Conservation (phyloP, 768 basidiomycete species). For the Suillus tomentosus region DNA sequence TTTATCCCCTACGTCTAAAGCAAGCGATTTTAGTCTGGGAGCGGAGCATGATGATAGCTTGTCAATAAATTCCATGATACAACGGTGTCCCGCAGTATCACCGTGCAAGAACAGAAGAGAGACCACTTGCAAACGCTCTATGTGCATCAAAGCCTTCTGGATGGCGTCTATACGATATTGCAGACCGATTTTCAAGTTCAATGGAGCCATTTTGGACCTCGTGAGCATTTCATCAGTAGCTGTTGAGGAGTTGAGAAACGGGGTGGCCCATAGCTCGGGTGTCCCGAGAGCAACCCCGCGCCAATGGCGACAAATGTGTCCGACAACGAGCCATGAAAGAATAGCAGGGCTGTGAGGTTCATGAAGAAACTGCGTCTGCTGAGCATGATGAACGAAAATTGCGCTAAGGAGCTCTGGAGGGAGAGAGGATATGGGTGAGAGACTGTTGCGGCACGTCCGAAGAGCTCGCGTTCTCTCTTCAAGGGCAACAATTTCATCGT, state of each 20-base stretch:
- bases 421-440: conserved; percentile 12
- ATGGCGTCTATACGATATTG: conserved; percentile 33
- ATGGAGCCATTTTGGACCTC: conserved; percentile 44
- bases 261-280: conserved; percentile 41
- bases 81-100: conserved; percentile 21
- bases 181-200: conserved; percentile 26
- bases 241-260: conserved; percentile 34
- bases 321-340: conserved; percentile 12
- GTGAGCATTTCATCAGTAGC: conserved; percentile 47
- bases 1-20: conserved; percentile 22
- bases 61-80: conserved; percentile 30
- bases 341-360: too few species aligned
- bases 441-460: conserved; percentile 9
- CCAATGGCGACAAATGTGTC: conserved; percentile 32
- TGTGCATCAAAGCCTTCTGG: conserved; percentile 34
- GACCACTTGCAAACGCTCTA: conserved; percentile 37
- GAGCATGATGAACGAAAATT: conserved; percentile 10
- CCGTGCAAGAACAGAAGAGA: conserved; percentile 26
- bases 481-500: conserved; percentile 8
- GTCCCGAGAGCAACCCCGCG: conserved; percentile 40
- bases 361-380: neutral
- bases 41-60: conserved; percentile 24
- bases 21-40: conserved; percentile 37
- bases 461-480: conserved; percentile 8
- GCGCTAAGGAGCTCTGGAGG: conserved; percentile 14